Evolutionary conservation across 441 rosid genomes (phyloP), one percentile per base, ranked within the genome.

Genomic region (Arabidopsis hybrid): DNA sequence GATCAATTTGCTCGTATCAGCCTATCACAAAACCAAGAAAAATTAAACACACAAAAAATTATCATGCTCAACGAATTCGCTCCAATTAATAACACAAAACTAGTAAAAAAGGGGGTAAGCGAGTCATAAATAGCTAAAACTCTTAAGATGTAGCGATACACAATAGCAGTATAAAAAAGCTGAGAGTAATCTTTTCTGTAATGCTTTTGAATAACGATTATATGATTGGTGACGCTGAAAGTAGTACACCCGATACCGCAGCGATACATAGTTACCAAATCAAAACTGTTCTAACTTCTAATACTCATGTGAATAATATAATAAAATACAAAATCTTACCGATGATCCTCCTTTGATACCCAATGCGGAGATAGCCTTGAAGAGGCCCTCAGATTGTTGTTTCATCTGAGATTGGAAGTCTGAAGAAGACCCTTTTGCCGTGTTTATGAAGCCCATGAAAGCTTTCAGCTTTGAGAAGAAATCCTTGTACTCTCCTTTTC

Each of bases 391-490:
- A 45, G 70, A 62, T 29, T 75, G 63, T 55, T 13, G 1, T 75
- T 75, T 75, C 79, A 75, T 14, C 3, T 75, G 58, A 43, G 79
- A 35, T 3, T 75, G 74, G 13, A 75, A 69, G 3, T 75, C 70
- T 11, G 79, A 36, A 0, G 74, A 62, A 0, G 74, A 53, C 16
- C 65, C 74, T 45, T 74, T 55, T 36, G 74, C 74, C 2, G 79
- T 43, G 65, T 75, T 75, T 69, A 75, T 17, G 38, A 69, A 62
- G 13, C 17, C 11, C 51, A 75, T 75, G 52, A 69, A 75, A 55
- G 4, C 36, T 59, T 75, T 75, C 2, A 75, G 35, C 52, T 69
- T 55, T 46, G 16, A 3, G 43, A 75, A 75, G 65, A 69, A 75
- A 0, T 62, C 46, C 16, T 69, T 63, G 53, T 69, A 75, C 10